Base-by-base conservation (phyloP, 805 yeast genomes). In the Barnettozyma californica region DNA sequence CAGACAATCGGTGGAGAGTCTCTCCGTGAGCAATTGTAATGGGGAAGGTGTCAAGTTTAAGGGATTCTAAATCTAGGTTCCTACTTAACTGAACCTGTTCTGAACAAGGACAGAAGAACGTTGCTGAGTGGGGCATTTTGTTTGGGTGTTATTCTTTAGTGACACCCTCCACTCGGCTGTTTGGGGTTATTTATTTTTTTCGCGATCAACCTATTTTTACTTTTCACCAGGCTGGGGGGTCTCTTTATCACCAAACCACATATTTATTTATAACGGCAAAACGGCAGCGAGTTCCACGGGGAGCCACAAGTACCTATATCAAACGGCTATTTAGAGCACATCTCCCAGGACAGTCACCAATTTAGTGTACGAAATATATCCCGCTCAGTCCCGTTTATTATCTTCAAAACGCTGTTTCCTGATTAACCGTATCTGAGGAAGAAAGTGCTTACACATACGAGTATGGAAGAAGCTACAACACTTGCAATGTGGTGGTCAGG, bases 41-140 rank as follows among this genome's bases (percentile, higher is more conserved):
- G 1, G 66, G 65, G 43, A 53, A 57, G 1, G 57, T 37, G 14
- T 57, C 53, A 13, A 54, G 51, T 8, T 48, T 44, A 7, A 51
- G 39, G 2, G 49, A 27, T 19, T 48, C 36, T 1, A 38, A 40
- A 25, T 46, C 53, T 1, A 19, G 40, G 8, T 35, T n/a, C 9
- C 34, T 16, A 4, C 46, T 47, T 0, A 47, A 27, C 1, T 59
- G 53, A 1, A 60, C 44, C 5, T 46, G 45, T 36, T 62, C 66
- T 1, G 58, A 53, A 36, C 66, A 62, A 0, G 66, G 65, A 37
- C 66, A 62, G 43, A 62, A 62, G n/a, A 55, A 47, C 10, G 20
- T n/a, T 11, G 43, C 27, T 19, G 11, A 18, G 4, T 35, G 21
- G 14, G 16, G 16, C 33, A 29, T 29, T 13, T 14, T 29, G 16